These are phyloP conservation scores for Plasmodium vivax DNA, from an alignment of 169 alveolate species.

Conservation along the genomic window DNA sequence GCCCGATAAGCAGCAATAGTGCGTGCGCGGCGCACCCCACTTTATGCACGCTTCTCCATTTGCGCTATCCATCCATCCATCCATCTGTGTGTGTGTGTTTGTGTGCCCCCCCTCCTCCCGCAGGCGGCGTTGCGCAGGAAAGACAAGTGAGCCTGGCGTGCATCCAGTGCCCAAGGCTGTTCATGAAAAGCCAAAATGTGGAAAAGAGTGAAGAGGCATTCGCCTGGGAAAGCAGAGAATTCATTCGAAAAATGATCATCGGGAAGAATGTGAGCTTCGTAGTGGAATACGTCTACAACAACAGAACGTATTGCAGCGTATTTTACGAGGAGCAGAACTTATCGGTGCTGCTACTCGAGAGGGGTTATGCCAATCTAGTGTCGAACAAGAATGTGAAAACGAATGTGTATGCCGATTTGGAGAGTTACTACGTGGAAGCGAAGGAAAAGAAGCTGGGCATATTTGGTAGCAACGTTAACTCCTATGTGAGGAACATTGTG, in stretches of 20 bases:
- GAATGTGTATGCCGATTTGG: slow-evolving; percentile 51
- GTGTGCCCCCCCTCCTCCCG: not conserved
- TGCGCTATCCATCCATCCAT: not conserved
- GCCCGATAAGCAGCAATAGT: not conserved
- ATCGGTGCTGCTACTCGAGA: slow-evolving; percentile 22
- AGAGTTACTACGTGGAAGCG: slow-evolving; percentile 33
- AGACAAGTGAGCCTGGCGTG: slow-evolving; percentile 68
- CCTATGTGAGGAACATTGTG: slow-evolving; percentile 39
- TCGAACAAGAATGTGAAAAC: slow-evolving; percentile 56
- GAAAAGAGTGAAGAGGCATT: slow-evolving; percentile 73
- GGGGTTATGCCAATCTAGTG: slow-evolving; percentile 57
- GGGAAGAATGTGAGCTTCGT: slow-evolving; percentile 59
- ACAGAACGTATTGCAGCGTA: slow-evolving; percentile 60
- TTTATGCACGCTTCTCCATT: not conserved
- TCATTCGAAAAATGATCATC: slow-evolving; percentile 60
- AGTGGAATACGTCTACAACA: slow-evolving; percentile 51
- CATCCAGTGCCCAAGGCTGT: slow-evolving; percentile 43
- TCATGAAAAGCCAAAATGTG: slow-evolving; percentile 43
- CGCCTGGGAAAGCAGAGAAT: slow-evolving; percentile 75
- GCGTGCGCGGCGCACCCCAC: not conserved
- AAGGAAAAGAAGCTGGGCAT: slow-evolving; percentile 52
- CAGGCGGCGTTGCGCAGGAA: slow-evolving; percentile 67
- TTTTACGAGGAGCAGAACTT: slow-evolving; percentile 52
- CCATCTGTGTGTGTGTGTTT: not conserved
- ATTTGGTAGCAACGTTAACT: slow-evolving; percentile 51